Evolutionary conservation across 495 filamentous ascomycete genomes (phyloP), one percentile per base, ranked within the genome.

Genomic region (Penicillium maclennaniae): DNA sequence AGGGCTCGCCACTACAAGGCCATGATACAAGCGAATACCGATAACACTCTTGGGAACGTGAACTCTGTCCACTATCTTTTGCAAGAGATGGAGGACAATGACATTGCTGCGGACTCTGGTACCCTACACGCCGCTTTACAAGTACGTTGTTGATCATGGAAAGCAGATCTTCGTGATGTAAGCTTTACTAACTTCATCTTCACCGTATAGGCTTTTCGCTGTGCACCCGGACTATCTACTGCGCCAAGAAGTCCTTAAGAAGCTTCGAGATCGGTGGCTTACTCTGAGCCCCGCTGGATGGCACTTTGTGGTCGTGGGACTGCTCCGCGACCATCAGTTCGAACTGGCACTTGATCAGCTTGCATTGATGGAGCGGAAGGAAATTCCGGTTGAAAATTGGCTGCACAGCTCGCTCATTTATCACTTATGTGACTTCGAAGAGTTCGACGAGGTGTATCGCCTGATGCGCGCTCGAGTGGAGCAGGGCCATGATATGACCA

Each of bases 161-260:
- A 20, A 15, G 36, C 10, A 10, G 34, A 9, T 43, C 14, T 34
- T n/a, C 25, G n/a, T 14, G 7, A 19, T 26, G 10, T 9, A 20
- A 39, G 23, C 16, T 31, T 56, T 43, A 34, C 31, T 39, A 41
- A 50, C 53, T 53, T 52, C 55, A 54, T 61, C n/a, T 45, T 41
- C 14, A 45, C 21, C 17, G 56, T 26, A 1, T 47, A 91, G 83
- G 82, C 82, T 6, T 81, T 92, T 20, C n/a, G 83, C 89, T 14
- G 82, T 95, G 20, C 91, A 96, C 66, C 91, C 92, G 1, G 85
- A 97, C 67, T 91, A 93, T 55, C 40, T 91, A 1, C 74, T 91
- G 10, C 85, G 91, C 20, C 74, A 78, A 34, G 74, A 85, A 27
- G 74, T 95, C n/a, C 68, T 97, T 21, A 64, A 76, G 40, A 83